Base-by-base conservation (phyloP, 257 asterid species). In the Gardenia jasminoides region DNA sequence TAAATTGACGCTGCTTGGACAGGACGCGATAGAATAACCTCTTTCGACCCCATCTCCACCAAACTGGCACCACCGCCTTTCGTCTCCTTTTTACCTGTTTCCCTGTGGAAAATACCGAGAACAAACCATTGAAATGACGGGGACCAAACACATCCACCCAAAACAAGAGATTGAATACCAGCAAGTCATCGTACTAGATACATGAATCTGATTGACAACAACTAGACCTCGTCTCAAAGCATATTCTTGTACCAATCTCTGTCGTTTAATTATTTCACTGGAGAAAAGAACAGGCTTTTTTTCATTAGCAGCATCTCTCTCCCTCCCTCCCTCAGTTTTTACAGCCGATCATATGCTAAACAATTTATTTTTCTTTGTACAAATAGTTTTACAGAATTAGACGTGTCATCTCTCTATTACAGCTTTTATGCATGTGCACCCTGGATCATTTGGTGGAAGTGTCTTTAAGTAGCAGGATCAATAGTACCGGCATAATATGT, bases 21-120 rank as follows among this genome's bases (percentile, higher is more conserved):
- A 88, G 75, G 56, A 89, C 77, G 47, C 54, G 84, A 83, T 89
- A 92, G 71, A 89, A 61, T 87, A 86, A 86, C 81, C 94, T 84
- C 80, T 84, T 94, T 20, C 87, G 88, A 31, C 97, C 97, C 91
- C 69, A 90, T 80, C 84, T 89, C 97, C 98, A 94, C 97, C 97
- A 92, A 24, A 74, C 58, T 28, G 97, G 98, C 69, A 73, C 82
- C 74, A 79, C 81, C 52, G 83, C 80, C 52, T 67, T 52, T 77
- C 88, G 83, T 85, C 83, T 90, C 82, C 79, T 89, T 68, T 82
- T 92, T 78, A 78, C 84, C 79, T 17, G 81, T 76, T 88, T 85
- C 78, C 80, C 96, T 89, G 92, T 92, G 86, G 39, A 61, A 75
- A 77, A 67, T 70, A 62, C 82, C 84, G 76, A 48, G 80, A 66